Conservation (phyloP, 73 alveolate genomes). For the Tetrahymena elliotti region DNA sequence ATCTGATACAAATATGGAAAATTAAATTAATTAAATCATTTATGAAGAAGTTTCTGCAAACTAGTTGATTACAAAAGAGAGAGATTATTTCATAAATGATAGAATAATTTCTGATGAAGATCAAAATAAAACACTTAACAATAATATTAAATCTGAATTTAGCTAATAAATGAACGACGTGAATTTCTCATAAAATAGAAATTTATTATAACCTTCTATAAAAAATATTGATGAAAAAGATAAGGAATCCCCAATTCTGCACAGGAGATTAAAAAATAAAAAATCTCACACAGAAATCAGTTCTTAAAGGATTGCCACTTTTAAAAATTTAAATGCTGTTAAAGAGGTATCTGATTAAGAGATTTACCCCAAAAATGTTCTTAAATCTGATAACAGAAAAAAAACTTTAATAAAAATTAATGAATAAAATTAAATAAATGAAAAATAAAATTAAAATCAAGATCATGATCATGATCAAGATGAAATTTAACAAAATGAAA, state of each 20-base stretch:
- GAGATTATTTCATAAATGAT: background rate
- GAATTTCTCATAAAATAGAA: background rate
- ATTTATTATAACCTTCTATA: background rate
- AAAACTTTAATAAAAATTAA: background rate
- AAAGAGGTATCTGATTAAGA: background rate
- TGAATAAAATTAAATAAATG: background rate
- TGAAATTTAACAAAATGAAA: background rate
- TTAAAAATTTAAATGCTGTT: background rate
- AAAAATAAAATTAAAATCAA: too few relatives aligned
- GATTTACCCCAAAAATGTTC: background rate
- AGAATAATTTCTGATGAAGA: background rate
- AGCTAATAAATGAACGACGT: background rate
- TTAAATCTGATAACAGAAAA: background rate
- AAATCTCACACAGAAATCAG: background rate
- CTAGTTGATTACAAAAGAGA: too few relatives aligned
- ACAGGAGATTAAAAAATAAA: background rate
- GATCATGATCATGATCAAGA: background rate
- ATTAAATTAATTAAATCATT: background rate
- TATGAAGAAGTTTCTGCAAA: background rate
- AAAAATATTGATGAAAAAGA: background rate
- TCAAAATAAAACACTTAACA: background rate
- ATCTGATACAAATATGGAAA: background rate
- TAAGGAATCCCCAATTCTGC: background rate
- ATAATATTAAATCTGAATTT: background rate
- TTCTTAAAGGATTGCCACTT: background rate